phyloP scores from a whole-genome alignment of 352 stramenopile species.

The Globisporangium heterothallicum region DNA sequence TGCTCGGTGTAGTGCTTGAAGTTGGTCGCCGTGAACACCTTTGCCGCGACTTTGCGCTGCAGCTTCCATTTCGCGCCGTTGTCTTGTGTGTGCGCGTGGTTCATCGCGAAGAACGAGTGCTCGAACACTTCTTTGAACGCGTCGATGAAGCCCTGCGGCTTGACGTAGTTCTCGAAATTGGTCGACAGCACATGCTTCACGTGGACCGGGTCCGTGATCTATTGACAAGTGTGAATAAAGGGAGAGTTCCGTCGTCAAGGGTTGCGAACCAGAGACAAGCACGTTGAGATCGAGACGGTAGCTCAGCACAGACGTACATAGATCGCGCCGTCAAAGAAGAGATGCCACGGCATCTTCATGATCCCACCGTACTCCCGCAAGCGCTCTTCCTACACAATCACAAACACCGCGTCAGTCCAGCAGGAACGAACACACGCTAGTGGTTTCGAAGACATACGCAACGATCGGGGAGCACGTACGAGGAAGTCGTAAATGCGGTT shows the following conservation, averaged over 20 bases:
- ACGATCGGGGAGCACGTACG: constrained; percentile 13
- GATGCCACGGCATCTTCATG: constrained; percentile 70
- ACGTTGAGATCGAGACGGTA: neutral
- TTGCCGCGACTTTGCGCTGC: constrained; percentile 80
- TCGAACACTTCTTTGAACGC: constrained; percentile 62
- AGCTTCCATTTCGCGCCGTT: constrained; percentile 57
- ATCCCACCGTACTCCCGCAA: constrained; percentile 33
- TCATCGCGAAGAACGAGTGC: constrained; percentile 71
- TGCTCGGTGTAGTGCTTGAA: constrained; percentile 43
- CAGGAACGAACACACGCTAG: too few relatives aligned
- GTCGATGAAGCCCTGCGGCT: constrained; percentile 62
- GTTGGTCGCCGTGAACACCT: constrained; percentile 79
- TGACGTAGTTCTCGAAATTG: constrained; percentile 70
- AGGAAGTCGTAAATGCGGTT: constrained; percentile 56
- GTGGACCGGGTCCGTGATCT: constrained; percentile 53
- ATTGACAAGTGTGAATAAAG: too few relatives aligned
- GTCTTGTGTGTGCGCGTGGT: constrained; percentile 44
- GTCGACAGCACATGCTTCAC: constrained; percentile 63
- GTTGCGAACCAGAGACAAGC: too few relatives aligned
- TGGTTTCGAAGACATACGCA: too few relatives aligned
- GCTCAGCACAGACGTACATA: constrained; percentile 26
- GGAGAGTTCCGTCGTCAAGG: too few relatives aligned
- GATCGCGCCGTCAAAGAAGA: constrained; percentile 60
- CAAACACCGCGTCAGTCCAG: too few relatives aligned
- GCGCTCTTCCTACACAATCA: constrained; percentile 43